phyloP scores from a whole-genome alignment of 345 rosid species.

The Aurinia saxatilis region DNA sequence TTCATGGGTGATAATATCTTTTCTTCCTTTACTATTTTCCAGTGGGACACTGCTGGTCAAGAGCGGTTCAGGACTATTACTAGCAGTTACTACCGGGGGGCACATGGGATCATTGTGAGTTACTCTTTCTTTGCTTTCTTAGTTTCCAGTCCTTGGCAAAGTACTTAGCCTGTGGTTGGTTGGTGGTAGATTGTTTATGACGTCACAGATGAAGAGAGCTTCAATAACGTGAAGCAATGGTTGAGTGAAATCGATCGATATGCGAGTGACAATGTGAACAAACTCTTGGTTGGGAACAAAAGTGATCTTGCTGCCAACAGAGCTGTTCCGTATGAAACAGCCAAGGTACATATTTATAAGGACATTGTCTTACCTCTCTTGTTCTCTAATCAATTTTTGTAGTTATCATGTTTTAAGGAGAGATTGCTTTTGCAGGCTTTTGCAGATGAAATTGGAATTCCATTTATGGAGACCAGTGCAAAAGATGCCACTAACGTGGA shows the following conservation, averaged over 20 bases:
- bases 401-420: background rate
- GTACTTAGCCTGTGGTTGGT: background rate
- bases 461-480: constrained; percentile 83
- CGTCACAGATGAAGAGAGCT: constrained; percentile 76
- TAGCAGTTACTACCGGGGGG: constrained; percentile 96
- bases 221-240: constrained; percentile 80
- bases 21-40: background rate
- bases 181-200: constrained; percentile 58
- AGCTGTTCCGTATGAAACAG: constrained; percentile 62
- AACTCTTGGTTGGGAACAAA: constrained; percentile 77
- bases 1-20: no score
- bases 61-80: constrained; percentile 94
- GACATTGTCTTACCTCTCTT: background rate
- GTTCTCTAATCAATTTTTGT: background rate
- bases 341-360: constrained; percentile 47
- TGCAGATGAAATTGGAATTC: constrained; percentile 74
- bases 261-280: constrained; percentile 72
- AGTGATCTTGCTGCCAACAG: constrained; percentile 59
- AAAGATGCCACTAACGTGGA: constrained; percentile 67
- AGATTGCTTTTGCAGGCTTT: constrained; percentile 37
- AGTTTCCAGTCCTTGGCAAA: no score
- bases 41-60: constrained; percentile 99
- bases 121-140: background rate
- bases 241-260: constrained; percentile 69
- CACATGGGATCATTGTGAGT: constrained; percentile 87